Base-by-base conservation (phyloP, 202 grass and related monocot genomes). In the Schoenoplectus tabernaemontani region DNA sequence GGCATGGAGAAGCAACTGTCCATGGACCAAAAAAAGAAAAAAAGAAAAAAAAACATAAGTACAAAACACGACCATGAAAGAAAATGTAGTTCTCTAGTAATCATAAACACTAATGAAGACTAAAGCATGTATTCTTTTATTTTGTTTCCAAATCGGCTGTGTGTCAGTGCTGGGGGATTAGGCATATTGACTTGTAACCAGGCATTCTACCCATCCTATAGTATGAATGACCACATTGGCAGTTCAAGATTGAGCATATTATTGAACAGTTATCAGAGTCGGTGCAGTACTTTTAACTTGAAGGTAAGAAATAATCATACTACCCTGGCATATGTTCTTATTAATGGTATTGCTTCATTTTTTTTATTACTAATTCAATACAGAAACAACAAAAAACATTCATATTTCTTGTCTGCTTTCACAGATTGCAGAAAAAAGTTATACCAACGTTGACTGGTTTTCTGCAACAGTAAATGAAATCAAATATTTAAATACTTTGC, bases 1-100 rank as follows among this genome's bases (percentile, higher is more conserved):
- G 64, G 91, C 88, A 80, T 90, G 83, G 3, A 92, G 88, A 89
- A 98, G 91, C 83, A 98, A 85, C 91, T 98, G 85, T 78, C 89
- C 43, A 83, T 15, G 24, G 19, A 67, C 1, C n/a, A n/a, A n/a
- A n/a, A n/a, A n/a, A n/a, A n/a, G n/a, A n/a, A n/a, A n/a, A 51
- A 51, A 4, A 46, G 37, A 84, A 41, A 86, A 73, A 82, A 74
- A 16, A 69, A 17, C 48, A 47, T 64, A 70, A 82, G 23, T 64
- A 82, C 15, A 59, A 58, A 83, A 51, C 22, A 42, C 15, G 34
- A 78, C 5, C 56, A 65, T 79, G 56, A 80, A 64, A 36, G n/a
- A 59, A 9, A 53, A 59, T 38, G 36, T 59, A 59, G 7, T 34
- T 68, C 59, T 33, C 47, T 57, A 34, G 50, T 53, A 33, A 33